phyloP scores from a whole-genome alignment of 2,329 filamentous ascomycete genomes.

The Colletotrichum chlorophyti region DNA sequence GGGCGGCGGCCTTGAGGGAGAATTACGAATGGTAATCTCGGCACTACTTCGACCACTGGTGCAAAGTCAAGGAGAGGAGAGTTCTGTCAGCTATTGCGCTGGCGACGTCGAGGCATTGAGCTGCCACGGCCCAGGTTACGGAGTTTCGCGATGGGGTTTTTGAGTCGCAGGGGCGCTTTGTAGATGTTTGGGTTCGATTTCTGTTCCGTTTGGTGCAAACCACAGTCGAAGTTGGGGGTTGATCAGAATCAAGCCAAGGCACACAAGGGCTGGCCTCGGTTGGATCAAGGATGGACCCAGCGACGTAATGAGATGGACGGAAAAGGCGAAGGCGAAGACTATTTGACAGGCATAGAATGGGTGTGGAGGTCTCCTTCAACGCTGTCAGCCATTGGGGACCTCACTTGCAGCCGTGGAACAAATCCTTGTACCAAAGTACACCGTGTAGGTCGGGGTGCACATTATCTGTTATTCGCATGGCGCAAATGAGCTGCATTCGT shows the following conservation, averaged over 20 bases:
- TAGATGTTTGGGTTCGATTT: neutral
- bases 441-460: neutral
- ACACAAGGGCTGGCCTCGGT: slow-evolving; percentile 10
- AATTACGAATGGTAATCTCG: neutral
- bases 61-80: slow-evolving; percentile 11
- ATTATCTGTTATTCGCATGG: no score
- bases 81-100: slow-evolving; percentile 12
- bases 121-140: no score
- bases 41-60: neutral
- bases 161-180: neutral
- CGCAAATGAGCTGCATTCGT: no score
- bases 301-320: slow-evolving; percentile 24
- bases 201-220: neutral
- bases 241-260: slow-evolving; percentile 18
- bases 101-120: slow-evolving; percentile 27
- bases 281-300: slow-evolving; percentile 24
- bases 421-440: neutral
- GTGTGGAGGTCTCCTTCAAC: neutral
- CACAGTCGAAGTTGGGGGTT: neutral
- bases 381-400: no score
- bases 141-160: no score
- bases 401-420: slow-evolving; percentile 4
- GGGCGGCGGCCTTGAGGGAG: neutral
- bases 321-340: slow-evolving; percentile 19
- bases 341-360: neutral